These are phyloP conservation scores for Thielaviopsis populi DNA, from an alignment of 2,329 filamentous ascomycete species.

Conservation along the genomic window DNA sequence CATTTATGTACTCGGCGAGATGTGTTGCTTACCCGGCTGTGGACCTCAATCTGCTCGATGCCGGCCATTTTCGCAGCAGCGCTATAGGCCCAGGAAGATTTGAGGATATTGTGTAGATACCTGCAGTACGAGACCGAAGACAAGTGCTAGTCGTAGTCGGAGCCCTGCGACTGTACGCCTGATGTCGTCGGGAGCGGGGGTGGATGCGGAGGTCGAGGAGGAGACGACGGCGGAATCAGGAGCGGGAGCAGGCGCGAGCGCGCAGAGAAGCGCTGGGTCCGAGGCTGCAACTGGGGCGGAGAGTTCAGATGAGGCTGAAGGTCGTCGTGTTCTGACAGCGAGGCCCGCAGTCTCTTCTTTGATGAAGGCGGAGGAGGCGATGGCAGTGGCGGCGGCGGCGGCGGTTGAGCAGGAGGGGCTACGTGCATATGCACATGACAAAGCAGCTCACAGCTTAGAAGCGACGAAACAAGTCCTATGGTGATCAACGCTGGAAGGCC, in stretches of 20 bases:
- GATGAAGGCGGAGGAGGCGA: neutral
- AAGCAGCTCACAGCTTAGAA: constrained; percentile 16
- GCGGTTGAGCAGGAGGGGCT: constrained; percentile 17
- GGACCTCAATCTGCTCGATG: constrained; percentile 92
- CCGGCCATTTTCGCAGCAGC: constrained; percentile 52
- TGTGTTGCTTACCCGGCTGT: constrained; percentile 62
- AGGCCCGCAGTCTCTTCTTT: neutral
- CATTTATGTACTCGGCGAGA: neutral
- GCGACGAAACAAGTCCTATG: constrained; percentile 15
- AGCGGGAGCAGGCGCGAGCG: neutral
- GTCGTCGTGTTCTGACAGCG: neutral
- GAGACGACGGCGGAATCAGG: neutral
- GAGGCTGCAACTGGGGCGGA: neutral
- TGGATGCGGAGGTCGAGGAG: neutral
- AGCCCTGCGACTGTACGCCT: neutral
- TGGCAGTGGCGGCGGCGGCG: neutral
- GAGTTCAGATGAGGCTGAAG: neutral
- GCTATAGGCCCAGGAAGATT: constrained; percentile 7
- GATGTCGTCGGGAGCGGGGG: neutral
- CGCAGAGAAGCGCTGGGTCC: neutral
- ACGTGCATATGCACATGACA: constrained; percentile 17
- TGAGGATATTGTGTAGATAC: constrained; percentile 2
- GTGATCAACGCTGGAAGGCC: constrained; percentile 10
- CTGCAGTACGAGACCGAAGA: constrained; percentile 9
- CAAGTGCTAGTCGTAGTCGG: constrained; percentile 4